Evolutionary conservation across 2,329 filamentous ascomycete species (phyloP).

Genomic region (Botrytis galanthina): DNA sequence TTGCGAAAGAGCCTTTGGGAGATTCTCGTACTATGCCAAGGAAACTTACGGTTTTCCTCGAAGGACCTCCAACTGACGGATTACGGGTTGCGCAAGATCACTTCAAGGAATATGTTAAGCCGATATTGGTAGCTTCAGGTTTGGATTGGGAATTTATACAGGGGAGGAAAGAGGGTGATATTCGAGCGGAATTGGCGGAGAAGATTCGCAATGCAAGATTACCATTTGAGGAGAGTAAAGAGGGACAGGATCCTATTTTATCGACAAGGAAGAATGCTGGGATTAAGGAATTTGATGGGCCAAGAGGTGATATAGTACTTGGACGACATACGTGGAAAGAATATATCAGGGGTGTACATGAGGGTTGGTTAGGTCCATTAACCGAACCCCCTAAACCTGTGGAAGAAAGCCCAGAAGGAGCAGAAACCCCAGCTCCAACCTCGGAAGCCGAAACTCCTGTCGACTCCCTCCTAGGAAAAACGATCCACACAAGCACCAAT

Average conservation of each 20-base stretch:
- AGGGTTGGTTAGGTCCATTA: conserved; percentile 91
- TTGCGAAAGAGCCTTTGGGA: conserved; percentile 73
- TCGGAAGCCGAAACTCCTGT: conserved; percentile 15
- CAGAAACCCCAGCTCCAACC: conserved; percentile 1
- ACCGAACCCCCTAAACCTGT: conserved; percentile 53
- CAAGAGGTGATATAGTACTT: conserved; percentile 81
- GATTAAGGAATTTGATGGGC: conserved; percentile 68
- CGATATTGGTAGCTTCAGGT: conserved; percentile 81
- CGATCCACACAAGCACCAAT: conserved; percentile 34
- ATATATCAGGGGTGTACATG: conserved; percentile 87
- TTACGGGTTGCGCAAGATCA: conserved; percentile 85
- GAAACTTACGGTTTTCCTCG: conserved; percentile 81
- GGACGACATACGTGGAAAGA: conserved; percentile 97
- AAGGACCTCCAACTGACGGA: conserved; percentile 82
- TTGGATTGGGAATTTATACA: conserved; percentile 97
- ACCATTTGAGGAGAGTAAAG: conserved; percentile 36
- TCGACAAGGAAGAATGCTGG: conserved; percentile 63
- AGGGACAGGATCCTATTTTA: conserved; percentile 59
- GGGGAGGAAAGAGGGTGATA: conserved; percentile 87
- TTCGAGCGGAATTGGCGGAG: conserved; percentile 82
- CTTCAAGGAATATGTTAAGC: conserved; percentile 95
- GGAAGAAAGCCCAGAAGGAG: conserved; percentile 26
- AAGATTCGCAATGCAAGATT: conserved; percentile 71
- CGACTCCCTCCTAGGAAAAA: conserved; percentile 34
- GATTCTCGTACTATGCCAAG: conserved; percentile 70